Base-by-base conservation (phyloP, 306 rosid genomes). In the Datisca glomerata region DNA sequence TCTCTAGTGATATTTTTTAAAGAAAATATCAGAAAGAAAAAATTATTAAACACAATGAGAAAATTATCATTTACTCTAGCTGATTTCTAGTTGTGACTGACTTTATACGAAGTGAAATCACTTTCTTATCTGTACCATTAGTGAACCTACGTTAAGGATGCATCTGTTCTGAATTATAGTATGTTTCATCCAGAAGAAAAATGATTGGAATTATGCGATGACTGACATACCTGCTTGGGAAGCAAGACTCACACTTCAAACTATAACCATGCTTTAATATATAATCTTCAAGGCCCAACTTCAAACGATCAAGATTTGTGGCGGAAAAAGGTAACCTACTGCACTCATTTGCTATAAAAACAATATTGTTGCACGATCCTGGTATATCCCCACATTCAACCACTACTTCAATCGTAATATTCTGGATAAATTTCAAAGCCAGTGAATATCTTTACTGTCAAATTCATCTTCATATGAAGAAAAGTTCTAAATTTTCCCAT, bases 241-340 rank as follows among this genome's bases (percentile, higher is more conserved):
- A 79, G 72, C 97, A 80, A 31, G 79, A 60, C 44, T 32, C 58
- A 24, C 95, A 84, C 32, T 44, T 46, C 46, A 68, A 63, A 43
- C 43, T 63, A 43, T 75, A 74, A 65, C 77, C 83, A 63, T 80
- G 93, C 86, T 63, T 80, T 19, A 65, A 64, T 60, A 68, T 81
- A 47, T 80, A 89, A 57, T 72, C 85, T 63, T 68, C 70, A 42
- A 80, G 62, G 65, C 98, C 93, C 9, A 77, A 80, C 65, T 60
- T 73, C 55, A 89, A 61, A 64, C 47, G 63, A 53, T 78, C 86
- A 41, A 84, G 72, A 62, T 61, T 78, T 49, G 96, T 66, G 31
- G 80, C 68, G 38, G 70, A 23, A 17, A 56, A 29, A 39, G 79
- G 69, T 32, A 46, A 47, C 9, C 68, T 57, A 29, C 50, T 41